Base-by-base conservation (phyloP, 345 rosid species). In the Eucalyptus brandiana region DNA sequence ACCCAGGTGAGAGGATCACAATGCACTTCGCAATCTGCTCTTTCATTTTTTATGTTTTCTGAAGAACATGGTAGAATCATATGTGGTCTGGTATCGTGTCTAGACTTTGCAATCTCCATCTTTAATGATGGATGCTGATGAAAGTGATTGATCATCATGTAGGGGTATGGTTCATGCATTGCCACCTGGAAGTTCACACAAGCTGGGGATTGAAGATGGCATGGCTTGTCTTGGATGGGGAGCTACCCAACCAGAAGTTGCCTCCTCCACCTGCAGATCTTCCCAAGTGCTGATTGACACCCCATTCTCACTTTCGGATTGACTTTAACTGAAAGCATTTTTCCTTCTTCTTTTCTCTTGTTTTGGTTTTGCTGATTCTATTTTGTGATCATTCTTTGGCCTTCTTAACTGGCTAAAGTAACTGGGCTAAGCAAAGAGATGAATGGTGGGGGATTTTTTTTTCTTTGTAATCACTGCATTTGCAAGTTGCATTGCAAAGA, bases 121-220 rank as follows among this genome's bases (percentile, higher is more conserved):
- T 42, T 42, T 42, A 23, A 83, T 42, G 76, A 65, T 65, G 76
- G 37, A 65, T 65, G 40, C 40, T 83, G 19, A 83, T 83, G 3
- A 42, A 83, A 81, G 34, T 18, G 62, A 24, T 4, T 4, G 30
- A 34, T 50, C 76, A 65, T 65, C 40, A 16, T 65, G 34, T 90
- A 95, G 96, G 96, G 60, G 95, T 94, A 19, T 95, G 96, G 96
- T 94, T 94, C 92, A 95, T 95, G 97, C 96, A 95, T 86, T 94
- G 97, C 88, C 96, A 94, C 88, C 89, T 96, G 87, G 97, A 96
- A 90, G 96, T 96, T 47, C 97, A 96, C 92, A 95, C 96, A 14
- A 96, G 95, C 89, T 94, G 97, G 97, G 97, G 96, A 86, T 89
- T 94, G 91, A 94, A 91, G 89, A 95, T 92, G 97, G 97, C 95